These are phyloP conservation scores for Boletus rubropictus DNA, from an alignment of 768 basidiomycete genomes.

Conservation along the genomic window DNA sequence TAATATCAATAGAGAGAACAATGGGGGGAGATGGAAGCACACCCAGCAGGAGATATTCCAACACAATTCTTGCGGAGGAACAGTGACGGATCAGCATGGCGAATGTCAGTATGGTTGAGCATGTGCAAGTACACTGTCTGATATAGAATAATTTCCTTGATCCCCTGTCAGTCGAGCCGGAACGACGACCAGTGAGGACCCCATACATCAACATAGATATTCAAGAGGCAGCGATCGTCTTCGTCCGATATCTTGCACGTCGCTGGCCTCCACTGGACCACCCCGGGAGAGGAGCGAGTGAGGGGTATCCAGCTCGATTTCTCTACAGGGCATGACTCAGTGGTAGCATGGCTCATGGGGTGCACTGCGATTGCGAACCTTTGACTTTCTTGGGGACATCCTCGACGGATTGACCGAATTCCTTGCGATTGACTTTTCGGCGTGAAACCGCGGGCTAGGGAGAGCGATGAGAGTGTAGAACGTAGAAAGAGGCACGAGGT, in stretches of 20 bases:
- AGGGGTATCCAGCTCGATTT: conserved; percentile 69
- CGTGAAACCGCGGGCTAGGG: conserved; percentile 41
- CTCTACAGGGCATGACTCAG: conserved; percentile 37
- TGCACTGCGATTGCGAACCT: conserved; percentile 38
- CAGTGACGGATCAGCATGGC: conserved; percentile 66
- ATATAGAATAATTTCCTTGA: conserved; percentile 65
- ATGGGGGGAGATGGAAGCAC: conserved; percentile 16
- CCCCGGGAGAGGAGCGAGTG: conserved; percentile 41
- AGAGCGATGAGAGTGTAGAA: conserved; percentile 8
- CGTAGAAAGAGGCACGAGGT: conserved; percentile 7
- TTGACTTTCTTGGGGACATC: conserved; percentile 50
- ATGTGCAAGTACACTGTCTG: conserved; percentile 70
- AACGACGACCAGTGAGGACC: background rate
- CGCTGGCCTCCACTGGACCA: conserved; percentile 67
- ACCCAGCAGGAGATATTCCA: conserved; percentile 62
- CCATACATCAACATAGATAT: conserved; percentile 71
- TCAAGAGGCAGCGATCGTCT: conserved; percentile 59
- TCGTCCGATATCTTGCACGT: conserved; percentile 68
- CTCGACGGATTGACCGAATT: conserved; percentile 35
- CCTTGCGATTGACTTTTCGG: conserved; percentile 54
- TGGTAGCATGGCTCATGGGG: background rate
- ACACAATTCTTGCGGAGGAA: conserved; percentile 75
- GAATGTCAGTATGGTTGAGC: conserved; percentile 74
- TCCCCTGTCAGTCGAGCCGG: conserved; percentile 9
- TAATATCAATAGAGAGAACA: conserved; percentile 5